These are phyloP conservation scores for Aphanomyces euteiches DNA, from an alignment of 352 stramenopile species.

Conservation along the genomic window DNA sequence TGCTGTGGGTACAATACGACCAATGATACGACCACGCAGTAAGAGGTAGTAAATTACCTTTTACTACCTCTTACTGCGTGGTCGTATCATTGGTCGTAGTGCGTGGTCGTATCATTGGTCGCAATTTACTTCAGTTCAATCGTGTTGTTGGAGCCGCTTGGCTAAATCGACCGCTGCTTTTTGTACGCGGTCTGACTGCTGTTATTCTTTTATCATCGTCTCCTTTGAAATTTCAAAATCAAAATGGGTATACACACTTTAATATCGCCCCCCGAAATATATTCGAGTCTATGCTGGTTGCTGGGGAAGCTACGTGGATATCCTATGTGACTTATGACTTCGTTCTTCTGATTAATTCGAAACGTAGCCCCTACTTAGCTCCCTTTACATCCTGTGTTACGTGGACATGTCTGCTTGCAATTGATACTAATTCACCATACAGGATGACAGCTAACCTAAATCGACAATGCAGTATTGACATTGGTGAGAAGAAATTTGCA, in stretches of 20 bases:
- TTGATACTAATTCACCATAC: neutral
- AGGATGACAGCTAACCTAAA: neutral
- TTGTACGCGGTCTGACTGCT: conserved; percentile 18
- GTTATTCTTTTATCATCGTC: conserved; percentile 9
- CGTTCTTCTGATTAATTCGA: neutral
- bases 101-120: neutral
- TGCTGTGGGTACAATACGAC: too few species aligned
- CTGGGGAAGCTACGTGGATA: conserved; percentile 21
- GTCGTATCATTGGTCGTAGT: neutral
- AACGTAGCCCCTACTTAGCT: neutral
- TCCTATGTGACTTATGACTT: conserved; percentile 11
- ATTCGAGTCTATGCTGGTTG: conserved; percentile 16
- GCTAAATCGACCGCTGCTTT: conserved; percentile 13
- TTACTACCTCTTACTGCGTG: neutral
- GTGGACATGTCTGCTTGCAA: neutral
- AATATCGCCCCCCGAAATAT: conserved; percentile 4
- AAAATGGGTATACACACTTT: conserved; percentile 9
- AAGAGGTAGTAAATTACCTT: neutral
- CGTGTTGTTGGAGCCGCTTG: conserved; percentile 21
- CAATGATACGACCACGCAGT: too few species aligned
- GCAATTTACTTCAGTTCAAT: conserved; percentile 20
- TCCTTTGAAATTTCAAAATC: conserved; percentile 3
- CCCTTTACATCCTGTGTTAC: neutral
- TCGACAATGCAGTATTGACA: neutral
- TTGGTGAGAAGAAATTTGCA: neutral